Base-by-base conservation (phyloP, 2,329 filamentous ascomycete species). In the Talaromyces islandicus region DNA sequence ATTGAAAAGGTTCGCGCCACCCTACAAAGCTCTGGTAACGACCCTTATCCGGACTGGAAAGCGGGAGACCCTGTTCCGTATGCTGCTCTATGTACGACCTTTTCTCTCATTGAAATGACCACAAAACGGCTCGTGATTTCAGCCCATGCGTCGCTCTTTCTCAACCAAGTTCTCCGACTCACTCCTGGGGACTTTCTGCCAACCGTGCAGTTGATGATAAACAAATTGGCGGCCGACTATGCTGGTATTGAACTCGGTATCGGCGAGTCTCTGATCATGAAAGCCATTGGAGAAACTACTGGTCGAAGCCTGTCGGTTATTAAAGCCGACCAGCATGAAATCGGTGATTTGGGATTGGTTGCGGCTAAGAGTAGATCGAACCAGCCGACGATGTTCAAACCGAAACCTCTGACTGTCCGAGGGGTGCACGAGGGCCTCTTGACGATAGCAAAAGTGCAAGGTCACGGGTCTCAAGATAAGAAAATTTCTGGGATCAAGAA, bases 371-470 rank as follows among this genome's bases (percentile, higher is more conserved):
- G 92, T 77, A 86, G 93, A 74, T 91, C 89, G 14, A 97, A 92
- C 52, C 94, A 99, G 71, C 91, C 91, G 11, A 97, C 94, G 24
- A 97, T 99, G 92, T 97, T 97, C 81, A 96, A 96, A 74, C 94
- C 92, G 2, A 97, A 96, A 75, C 82, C 92, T 29, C 79, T 99
- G 67, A 97, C 92, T 0, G 83, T 99, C 1, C 85, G 84, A 60
- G 91, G 89, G 29, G 92, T 99, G 1, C 92, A 95, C 69, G 88
- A 94, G 70, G 90, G 91, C 1, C 76, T 99, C 38, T 90, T 97
- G 81, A 85, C 83, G 35, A 95, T 99, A 71, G 94, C 94, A 7
- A 96, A 90, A 19, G 84, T 91, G 14, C 84, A 90, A 65, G 94
- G 94, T 10, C 89, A 90, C 70, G 93, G 93, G 50, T 88, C 92